Evolutionary conservation across 2,329 filamentous ascomycete species (phyloP).

Genomic region (Cladophialophora immunda): DNA sequence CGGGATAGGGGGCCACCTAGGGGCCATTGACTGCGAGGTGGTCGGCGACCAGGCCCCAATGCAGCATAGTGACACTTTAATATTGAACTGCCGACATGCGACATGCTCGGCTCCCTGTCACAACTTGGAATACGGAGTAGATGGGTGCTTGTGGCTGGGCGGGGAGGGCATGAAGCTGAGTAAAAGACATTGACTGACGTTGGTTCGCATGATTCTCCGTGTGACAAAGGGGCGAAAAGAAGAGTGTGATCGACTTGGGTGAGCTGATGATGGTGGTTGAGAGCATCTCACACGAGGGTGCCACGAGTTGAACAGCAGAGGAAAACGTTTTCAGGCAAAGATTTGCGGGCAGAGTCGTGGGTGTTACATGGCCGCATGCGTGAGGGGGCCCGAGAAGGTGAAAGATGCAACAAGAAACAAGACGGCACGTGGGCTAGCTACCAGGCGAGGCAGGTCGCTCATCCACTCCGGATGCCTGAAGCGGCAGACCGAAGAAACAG

Average conservation of each 20-base stretch:
- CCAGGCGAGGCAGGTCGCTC: background rate
- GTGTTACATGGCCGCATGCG: background rate
- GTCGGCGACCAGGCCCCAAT: constrained; percentile 18
- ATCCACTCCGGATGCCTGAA: constrained; percentile 15
- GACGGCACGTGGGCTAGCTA: constrained; percentile 12
- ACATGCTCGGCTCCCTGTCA: constrained; percentile 17
- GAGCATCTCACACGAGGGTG: constrained; percentile 5
- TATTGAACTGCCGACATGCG: constrained; percentile 11
- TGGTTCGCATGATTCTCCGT: background rate
- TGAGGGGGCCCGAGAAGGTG: background rate
- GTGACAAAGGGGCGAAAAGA: constrained; percentile 4
- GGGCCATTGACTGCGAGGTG: background rate
- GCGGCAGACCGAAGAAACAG: background rate
- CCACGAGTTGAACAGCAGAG: constrained; percentile 14
- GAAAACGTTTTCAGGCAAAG: constrained; percentile 1
- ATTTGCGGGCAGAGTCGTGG: constrained; percentile 7
- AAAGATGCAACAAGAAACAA: constrained; percentile 4
- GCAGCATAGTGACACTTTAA: constrained; percentile 14
- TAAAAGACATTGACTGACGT: background rate
- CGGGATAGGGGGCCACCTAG: constrained; percentile 14
- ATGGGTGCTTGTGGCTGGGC: background rate
- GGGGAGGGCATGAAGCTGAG: constrained; percentile 3
- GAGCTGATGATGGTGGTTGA: background rate
- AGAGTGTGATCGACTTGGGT: background rate
- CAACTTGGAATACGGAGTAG: background rate